phyloP scores from a whole-genome alignment of 257 asterid genomes.

The Solanum stenotomum region DNA sequence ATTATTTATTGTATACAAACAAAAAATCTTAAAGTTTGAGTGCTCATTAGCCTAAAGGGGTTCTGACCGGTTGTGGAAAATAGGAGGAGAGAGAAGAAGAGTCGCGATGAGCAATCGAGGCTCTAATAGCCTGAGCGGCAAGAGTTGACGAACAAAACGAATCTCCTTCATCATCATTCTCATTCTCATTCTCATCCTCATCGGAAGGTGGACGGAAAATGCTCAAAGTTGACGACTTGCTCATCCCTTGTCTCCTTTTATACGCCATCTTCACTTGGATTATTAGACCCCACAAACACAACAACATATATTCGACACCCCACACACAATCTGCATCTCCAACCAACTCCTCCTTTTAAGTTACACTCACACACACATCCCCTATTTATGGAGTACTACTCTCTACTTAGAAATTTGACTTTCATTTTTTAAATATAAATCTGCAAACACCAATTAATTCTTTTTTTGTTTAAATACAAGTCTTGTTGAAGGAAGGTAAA shows the following conservation, averaged over 20 bases:
- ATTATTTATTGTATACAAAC: no score
- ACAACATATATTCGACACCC: no score
- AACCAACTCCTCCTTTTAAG: no score
- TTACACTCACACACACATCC: no score
- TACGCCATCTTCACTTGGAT: conserved; percentile 31
- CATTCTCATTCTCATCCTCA: conserved; percentile 10
- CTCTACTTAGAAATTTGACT: no score
- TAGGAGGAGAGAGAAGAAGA: conserved; percentile 22
- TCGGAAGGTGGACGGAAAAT: neutral
- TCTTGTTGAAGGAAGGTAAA: no score
- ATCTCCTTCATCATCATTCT: neutral
- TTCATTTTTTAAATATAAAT: no score
- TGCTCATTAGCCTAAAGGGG: neutral
- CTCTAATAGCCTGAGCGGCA: conserved; percentile 65
- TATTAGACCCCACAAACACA: no score
- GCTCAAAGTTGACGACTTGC: conserved; percentile 36
- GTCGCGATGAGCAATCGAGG: conserved; percentile 48
- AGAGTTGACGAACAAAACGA: conserved; percentile 22
- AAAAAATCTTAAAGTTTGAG: neutral
- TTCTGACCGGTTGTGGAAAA: neutral
- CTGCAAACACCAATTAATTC: no score
- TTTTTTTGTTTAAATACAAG: no score
- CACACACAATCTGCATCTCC: no score
- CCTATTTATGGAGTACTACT: no score
- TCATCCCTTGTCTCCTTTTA: conserved; percentile 50